A percentile compares a stretch with the other conserved stretches of the same genome.
These are phyloP conservation scores for Chaetothyriales sp. DNA, from an alignment of 2,329 filamentous ascomycete species.

Conservation along the genomic window DNA sequence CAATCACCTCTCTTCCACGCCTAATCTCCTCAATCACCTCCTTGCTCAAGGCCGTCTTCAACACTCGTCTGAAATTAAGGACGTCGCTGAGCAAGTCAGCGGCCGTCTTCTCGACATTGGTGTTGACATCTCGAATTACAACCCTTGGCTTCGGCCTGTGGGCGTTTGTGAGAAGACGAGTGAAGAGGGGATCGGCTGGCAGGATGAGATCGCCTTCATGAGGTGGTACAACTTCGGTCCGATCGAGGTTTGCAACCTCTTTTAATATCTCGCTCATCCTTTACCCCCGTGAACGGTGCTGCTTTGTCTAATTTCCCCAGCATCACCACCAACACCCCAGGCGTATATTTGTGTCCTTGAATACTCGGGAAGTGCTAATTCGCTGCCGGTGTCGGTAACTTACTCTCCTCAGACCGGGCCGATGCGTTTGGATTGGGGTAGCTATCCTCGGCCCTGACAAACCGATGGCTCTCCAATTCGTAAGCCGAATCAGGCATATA, in stretches of 20 bases:
- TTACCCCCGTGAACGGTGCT: neutral
- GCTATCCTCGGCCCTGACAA: neutral
- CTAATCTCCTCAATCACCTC: conserved; percentile 15
- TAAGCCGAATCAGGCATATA: conserved; percentile 21
- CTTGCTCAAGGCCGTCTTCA: conserved; percentile 13
- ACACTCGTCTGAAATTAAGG: conserved; percentile 18
- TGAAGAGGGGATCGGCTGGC: conserved; percentile 24
- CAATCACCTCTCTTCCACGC: conserved; percentile 22
- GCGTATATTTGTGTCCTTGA: neutral
- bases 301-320: neutral
- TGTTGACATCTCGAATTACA: conserved; percentile 24
- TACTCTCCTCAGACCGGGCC: neutral
- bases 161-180: conserved; percentile 22
- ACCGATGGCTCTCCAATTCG: conserved; percentile 21
- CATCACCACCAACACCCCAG: neutral
- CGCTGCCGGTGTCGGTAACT: neutral
- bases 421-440: neutral
- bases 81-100: conserved; percentile 24
- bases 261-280: neutral
- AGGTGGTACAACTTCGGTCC: conserved; percentile 20
- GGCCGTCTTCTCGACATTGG: conserved; percentile 22
- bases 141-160: conserved; percentile 17
- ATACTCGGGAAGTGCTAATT: neutral
- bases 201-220: conserved; percentile 21
- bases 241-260: conserved; percentile 5